These are phyloP conservation scores for Suhomyces canberraensis DNA, from an alignment of 805 yeast genomes.

Conservation along the genomic window DNA sequence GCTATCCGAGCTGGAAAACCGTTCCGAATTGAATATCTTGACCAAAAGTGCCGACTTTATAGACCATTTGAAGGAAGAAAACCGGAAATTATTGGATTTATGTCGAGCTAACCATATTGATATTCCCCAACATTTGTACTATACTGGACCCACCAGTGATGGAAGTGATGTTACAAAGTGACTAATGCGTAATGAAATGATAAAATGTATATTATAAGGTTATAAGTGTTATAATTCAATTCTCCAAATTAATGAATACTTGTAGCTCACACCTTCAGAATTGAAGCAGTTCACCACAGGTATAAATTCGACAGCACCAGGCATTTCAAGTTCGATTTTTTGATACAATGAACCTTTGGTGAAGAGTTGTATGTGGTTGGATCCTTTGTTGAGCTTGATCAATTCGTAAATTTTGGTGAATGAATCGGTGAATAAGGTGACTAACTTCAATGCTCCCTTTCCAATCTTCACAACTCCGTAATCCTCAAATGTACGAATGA, in stretches of 20 bases:
- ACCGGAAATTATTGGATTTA: constrained; percentile 40
- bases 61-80: constrained; percentile 47
- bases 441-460: constrained; percentile 1
- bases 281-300: constrained; percentile 4
- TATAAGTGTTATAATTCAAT: background rate
- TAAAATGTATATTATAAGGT: background rate
- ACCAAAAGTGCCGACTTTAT: constrained; percentile 60
- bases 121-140: constrained; percentile 38
- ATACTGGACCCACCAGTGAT: constrained; percentile 21
- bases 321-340: background rate
- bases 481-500: constrained; percentile 2
- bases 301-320: background rate
- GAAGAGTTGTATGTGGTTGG: background rate
- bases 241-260: constrained; percentile 1
- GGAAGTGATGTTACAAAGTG: constrained; percentile 16
- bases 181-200: background rate
- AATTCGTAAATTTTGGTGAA: background rate
- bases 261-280: constrained; percentile 1
- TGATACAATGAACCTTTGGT: background rate
- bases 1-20: constrained; percentile 61
- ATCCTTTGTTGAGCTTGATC: background rate
- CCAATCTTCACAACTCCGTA: background rate
- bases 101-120: constrained; percentile 40
- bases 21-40: constrained; percentile 77
- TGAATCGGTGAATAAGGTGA: constrained; percentile 5